Base-by-base conservation (phyloP, 192 early-diverging fungal species). In the Podila epigama region DNA sequence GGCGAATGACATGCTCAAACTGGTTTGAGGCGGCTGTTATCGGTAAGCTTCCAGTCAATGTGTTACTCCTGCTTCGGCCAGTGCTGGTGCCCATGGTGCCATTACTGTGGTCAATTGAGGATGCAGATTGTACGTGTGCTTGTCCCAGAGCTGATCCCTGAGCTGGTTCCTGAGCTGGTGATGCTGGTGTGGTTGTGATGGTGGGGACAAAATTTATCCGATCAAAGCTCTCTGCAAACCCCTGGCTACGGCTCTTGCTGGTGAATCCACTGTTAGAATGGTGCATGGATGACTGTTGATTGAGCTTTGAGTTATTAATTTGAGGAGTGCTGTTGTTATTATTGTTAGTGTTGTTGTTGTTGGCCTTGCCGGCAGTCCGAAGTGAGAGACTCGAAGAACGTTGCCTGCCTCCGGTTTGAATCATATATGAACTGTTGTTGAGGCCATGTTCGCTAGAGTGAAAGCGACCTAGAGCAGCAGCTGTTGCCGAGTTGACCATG, bases 51-150 rank as follows among this genome's bases (percentile, higher is more conserved):
- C n/a, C n/a, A n/a, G n/a, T n/a, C n/a, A n/a, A n/a, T 7, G 71
- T 75, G 54, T 58, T 75, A 25, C 71, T 75, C 65, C 71, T 67
- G 60, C 65, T 75, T 39, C 71, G 71, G 15, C 71, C 71, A 7
- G 65, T 67, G 25, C 64, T 67, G 53, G 67, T 36, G 39, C 6
- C 15, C 25, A 32, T 35, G n/a, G 15, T 35, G 20, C 36, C 36
- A 36, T 57, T 41, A 29, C 34, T 42, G 28, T 55, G 8, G 57
- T 52, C 32, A 35, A 13, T 59, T 53, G 50, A 39, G 16, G 22
- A 36, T 28, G 31, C 42, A 20, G 55, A 51, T 41, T 39, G 37
- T 39, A 9, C 18, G 7, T 15, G 20, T 48, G 18, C 44, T 48
- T 22, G 18, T 9, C 44, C 39, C 20, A 41, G 34, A n/a, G 51